phyloP scores from a whole-genome alignment of 495 filamentous ascomycete genomes.

The Aspergillus incahuasiensis region DNA sequence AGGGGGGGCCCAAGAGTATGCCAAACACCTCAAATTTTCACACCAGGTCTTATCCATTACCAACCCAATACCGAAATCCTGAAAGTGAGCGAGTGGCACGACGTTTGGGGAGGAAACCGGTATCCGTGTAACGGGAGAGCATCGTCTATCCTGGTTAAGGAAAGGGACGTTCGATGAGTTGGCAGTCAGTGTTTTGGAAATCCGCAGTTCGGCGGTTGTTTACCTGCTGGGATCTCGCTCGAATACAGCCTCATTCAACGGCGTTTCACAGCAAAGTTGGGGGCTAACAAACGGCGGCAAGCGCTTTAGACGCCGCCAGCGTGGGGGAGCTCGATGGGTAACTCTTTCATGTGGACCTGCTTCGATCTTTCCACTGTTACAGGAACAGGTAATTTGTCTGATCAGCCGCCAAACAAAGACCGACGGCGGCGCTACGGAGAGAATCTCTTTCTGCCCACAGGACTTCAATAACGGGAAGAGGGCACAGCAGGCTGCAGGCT shows the following conservation, averaged over 20 bases:
- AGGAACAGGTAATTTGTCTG: background rate
- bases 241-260: slow-evolving; percentile 3
- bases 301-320: slow-evolving; percentile 38
- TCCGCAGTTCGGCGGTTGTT: slow-evolving; percentile 17
- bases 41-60: slow-evolving; percentile 6
- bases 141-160: background rate
- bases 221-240: background rate
- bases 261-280: background rate
- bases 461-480: background rate
- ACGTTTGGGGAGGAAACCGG: slow-evolving; percentile 8
- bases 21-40: slow-evolving; percentile 4
- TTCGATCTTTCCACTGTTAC: slow-evolving; percentile 8
- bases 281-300: slow-evolving; percentile 24
- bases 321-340: slow-evolving; percentile 10
- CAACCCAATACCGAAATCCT: slow-evolving; percentile 10
- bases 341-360: slow-evolving; percentile 14
- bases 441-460: slow-evolving; percentile 4
- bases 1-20: slow-evolving; percentile 7
- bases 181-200: slow-evolving; percentile 2
- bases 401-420: slow-evolving; percentile 4
- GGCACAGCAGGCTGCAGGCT: background rate
- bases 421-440: slow-evolving; percentile 1
- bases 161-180: background rate
- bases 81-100: slow-evolving; percentile 20
- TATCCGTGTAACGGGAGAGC: slow-evolving; percentile 16